Base-by-base conservation (phyloP, 306 rosid genomes). In the Acacia confusa region DNA sequence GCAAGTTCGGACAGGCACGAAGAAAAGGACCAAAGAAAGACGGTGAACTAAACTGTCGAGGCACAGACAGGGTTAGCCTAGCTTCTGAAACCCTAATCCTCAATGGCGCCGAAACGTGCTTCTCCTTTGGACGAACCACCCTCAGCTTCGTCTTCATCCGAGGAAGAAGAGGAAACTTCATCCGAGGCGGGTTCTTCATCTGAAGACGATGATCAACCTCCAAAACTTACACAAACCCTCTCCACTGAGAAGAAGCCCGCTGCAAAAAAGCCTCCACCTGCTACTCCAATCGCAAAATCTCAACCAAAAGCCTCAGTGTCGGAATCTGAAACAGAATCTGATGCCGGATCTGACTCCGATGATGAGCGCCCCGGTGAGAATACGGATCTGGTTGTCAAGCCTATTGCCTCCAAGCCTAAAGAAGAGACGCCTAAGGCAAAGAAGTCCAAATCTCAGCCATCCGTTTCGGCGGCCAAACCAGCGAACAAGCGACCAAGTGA, bases 81-180 rank as follows among this genome's bases (percentile, higher is more conserved):
- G 40, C 11, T 67, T 20, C 72, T 4, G 17, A 77, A 85, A 77
- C 91, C 87, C 90, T 76, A 77, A 70, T 3, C 28, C 7, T 14
- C 30, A 0, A 94, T 94, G 98, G 90, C 90, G 4, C 90, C 83
- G n/a, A 90, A 90, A 72, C 93, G 97, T 20, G 75, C 85, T 2
- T 86, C 97, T 24, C 92, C 88, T 17, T 81, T 91, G 7, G 93
- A 93, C 9, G 91, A 91, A 0, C 96, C 97, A 2, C 97, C 97
- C 25, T 86, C 96, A 0, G 92, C 93, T 64, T 82, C 89, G 7
- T 55, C 81, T 52, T 82, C 89, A 19, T 57, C 82, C 64, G 25
- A 57, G 10, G 93, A 82, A 3, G 91, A 84, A 4, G 88, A 82
- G 2, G 84, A 80, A 7, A 68, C 71, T 40, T 80, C 90, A 4